These are phyloP conservation scores for Skeletonema grethae DNA, from an alignment of 108 stramenopile species.

Conservation along the genomic window DNA sequence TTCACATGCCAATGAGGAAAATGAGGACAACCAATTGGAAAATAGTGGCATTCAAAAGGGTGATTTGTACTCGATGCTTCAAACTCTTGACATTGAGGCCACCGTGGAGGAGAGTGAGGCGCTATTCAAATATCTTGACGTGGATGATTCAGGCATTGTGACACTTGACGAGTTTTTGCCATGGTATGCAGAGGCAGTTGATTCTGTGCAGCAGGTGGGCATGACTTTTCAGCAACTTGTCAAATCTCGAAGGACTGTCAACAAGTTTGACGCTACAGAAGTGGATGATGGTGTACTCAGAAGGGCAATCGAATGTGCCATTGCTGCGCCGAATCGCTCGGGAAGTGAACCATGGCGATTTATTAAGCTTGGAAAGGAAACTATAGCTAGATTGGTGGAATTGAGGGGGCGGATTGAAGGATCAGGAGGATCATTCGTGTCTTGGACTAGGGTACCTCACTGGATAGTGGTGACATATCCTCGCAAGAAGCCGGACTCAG, in stretches of 20 bases:
- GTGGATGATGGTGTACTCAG: slow-evolving; percentile 62
- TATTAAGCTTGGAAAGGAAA: slow-evolving; percentile 60
- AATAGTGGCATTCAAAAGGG: slow-evolving; percentile 37
- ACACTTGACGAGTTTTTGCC: slow-evolving; percentile 67
- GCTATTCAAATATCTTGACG: slow-evolving; percentile 63
- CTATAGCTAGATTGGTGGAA: slow-evolving; percentile 55
- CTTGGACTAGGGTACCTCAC: slow-evolving; percentile 63
- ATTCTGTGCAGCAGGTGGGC: slow-evolving; percentile 52
- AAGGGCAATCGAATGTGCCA: slow-evolving; percentile 71
- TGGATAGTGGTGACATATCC: slow-evolving; percentile 73
- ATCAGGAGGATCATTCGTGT: slow-evolving; percentile 30
- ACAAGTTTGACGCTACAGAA: slow-evolving; percentile 66
- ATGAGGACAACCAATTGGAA: slow-evolving; percentile 19
- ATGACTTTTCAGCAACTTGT: slow-evolving; percentile 54
- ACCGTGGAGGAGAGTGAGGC: slow-evolving; percentile 55
- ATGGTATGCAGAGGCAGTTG: slow-evolving; percentile 69
- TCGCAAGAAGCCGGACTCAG: slow-evolving; percentile 31
- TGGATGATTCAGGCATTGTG: slow-evolving; percentile 52
- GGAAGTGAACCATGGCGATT: slow-evolving; percentile 75
- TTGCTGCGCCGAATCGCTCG: slow-evolving; percentile 68
- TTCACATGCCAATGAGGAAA: slow-evolving; percentile 13
- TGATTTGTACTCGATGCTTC: slow-evolving; percentile 49
- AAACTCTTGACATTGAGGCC: slow-evolving; percentile 60
- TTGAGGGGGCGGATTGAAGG: slow-evolving; percentile 33
- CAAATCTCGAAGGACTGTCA: slow-evolving; percentile 59